Conservation (phyloP, 1,284 basidiomycete species). For the Xanthoconium separans region DNA sequence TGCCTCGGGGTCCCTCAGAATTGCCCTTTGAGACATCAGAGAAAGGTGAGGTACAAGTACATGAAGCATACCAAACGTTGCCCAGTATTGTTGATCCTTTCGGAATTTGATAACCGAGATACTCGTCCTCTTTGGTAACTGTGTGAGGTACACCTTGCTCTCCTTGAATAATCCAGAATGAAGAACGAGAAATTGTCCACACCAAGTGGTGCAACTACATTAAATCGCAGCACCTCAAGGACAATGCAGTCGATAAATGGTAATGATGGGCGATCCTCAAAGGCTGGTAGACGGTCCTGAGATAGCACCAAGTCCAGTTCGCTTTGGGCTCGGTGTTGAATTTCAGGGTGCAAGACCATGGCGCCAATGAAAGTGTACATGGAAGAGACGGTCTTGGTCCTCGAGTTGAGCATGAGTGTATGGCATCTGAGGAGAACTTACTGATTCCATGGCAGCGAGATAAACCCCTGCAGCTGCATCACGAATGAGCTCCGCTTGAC, state of each 20-base stretch:
- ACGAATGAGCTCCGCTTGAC: conserved; percentile 11
- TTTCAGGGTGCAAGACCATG: conserved; percentile 11
- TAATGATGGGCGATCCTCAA: conserved; percentile 10
- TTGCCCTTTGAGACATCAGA: conserved; percentile 8
- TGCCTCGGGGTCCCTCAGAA: conserved; percentile 12
- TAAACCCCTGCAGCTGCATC: conserved; percentile 12
- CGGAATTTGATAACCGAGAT: conserved; percentile 10
- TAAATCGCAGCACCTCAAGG: conserved; percentile 14
- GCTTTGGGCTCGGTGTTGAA: conserved; percentile 11
- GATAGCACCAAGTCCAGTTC: conserved; percentile 13
- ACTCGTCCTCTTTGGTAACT: conserved; percentile 14
- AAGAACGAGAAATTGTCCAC: background rate
- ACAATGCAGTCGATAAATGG: conserved; percentile 14
- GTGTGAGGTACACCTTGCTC: conserved; percentile 14
- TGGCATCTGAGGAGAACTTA: background rate
- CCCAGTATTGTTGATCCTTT: background rate
- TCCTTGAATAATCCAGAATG: background rate
- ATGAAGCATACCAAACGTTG: conserved; percentile 1
- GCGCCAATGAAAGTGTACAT: conserved; percentile 9
- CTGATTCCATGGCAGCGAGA: conserved; percentile 13
- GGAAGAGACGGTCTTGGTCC: conserved; percentile 2
- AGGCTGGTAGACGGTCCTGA: conserved; percentile 9
- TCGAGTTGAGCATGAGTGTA: background rate
- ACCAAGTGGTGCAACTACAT: conserved; percentile 13
- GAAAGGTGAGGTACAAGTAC: background rate